Conservation (phyloP, 257 asterid genomes). For the Ocimum tenuiflorum region DNA sequence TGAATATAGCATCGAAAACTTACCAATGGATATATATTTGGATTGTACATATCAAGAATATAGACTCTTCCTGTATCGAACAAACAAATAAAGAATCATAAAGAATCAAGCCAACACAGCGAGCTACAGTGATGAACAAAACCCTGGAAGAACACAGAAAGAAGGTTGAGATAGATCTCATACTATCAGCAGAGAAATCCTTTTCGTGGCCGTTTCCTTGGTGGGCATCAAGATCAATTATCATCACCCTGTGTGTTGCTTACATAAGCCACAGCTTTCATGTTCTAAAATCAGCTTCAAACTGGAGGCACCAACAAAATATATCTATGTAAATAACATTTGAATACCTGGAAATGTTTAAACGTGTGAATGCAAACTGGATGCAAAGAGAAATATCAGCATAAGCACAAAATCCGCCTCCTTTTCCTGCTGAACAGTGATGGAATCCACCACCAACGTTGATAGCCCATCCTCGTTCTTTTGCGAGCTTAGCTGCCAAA, state of each 20-base stretch:
- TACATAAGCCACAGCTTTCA: constrained; percentile 18
- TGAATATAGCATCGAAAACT: constrained; percentile 26
- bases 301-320: neutral
- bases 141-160: constrained; percentile 7
- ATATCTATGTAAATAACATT: neutral
- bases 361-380: constrained; percentile 58
- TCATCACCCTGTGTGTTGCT: constrained; percentile 63
- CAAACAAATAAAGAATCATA: constrained; percentile 13
- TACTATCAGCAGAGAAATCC: constrained; percentile 77
- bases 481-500: constrained; percentile 91
- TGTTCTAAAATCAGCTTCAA: neutral
- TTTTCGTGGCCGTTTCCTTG: constrained; percentile 95
- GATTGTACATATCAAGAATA: constrained; percentile 91
- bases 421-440: constrained; percentile 81
- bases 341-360: constrained; percentile 68
- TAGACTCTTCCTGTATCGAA: constrained; percentile 73
- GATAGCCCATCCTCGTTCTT: constrained; percentile 95
- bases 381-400: constrained; percentile 94
- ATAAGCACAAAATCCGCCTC: constrained; percentile 92
- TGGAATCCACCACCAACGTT: constrained; percentile 97
- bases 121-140: neutral
- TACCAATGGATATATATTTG: constrained; percentile 85
- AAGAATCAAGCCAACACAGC: neutral
- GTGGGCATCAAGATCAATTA: constrained; percentile 97
- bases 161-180: constrained; percentile 23